Percentiles rank a stretch among this genome's conserved stretches.
Conservation (phyloP, 2,329 filamentous ascomycete genomes). For the Trematosphaeria pertusa region DNA sequence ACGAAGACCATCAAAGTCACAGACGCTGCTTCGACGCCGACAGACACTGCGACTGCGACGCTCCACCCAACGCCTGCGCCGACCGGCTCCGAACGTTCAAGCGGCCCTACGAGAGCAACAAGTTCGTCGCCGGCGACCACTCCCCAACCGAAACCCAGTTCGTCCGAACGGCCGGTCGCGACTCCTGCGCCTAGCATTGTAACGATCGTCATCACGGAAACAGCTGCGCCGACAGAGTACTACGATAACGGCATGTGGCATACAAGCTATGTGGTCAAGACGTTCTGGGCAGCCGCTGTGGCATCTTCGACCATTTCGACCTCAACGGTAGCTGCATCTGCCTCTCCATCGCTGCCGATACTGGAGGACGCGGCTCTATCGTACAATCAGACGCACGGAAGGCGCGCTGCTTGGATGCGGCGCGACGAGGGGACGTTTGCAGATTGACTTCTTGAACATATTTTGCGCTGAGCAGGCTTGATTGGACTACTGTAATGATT, state of each 20-base stretch:
- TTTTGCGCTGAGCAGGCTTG: not conserved
- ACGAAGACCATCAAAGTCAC: slow-evolving; percentile 38
- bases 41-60: slow-evolving; percentile 15
- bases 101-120: slow-evolving; percentile 21
- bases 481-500: not conserved
- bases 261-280: slow-evolving; percentile 50
- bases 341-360: slow-evolving; percentile 7
- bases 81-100: slow-evolving; percentile 19
- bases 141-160: slow-evolving; percentile 15
- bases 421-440: not conserved
- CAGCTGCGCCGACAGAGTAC: slow-evolving; percentile 42
- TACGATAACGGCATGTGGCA: slow-evolving; percentile 57
- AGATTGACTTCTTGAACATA: slow-evolving; percentile 8
- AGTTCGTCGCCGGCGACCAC: slow-evolving; percentile 14
- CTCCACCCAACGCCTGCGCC: slow-evolving; percentile 13
- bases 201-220: slow-evolving; percentile 37
- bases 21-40: slow-evolving; percentile 28
- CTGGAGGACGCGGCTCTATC: slow-evolving; percentile 6
- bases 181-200: slow-evolving; percentile 35
- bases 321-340: not conserved
- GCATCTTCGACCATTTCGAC: slow-evolving; percentile 4
- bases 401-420: not conserved
- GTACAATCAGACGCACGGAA: slow-evolving; percentile 17
- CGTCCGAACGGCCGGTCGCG: slow-evolving; percentile 16
- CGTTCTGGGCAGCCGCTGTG: slow-evolving; percentile 25